Evolutionary conservation across 2,329 filamentous ascomycete species (phyloP), one percentile per base, ranked within the genome.

Genomic region (Fusarium sp.): DNA sequence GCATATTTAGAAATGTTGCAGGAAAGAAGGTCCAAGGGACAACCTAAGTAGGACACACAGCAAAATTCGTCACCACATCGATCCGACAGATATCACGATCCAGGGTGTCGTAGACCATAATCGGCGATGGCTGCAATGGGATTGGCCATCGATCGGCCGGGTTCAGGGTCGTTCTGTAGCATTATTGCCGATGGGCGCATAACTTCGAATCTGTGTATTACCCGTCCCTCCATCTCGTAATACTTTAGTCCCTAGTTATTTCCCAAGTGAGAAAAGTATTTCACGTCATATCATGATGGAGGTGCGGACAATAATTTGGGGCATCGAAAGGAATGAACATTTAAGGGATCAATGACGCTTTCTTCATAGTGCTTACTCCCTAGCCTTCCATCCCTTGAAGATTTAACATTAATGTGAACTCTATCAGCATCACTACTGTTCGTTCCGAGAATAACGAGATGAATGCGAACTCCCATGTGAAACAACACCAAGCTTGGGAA

Each of bases 291-390:
- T 45, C 16, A 5, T 18, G 13, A 45, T 18, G 42, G 13, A 18
- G 21, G 42, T 14, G 8, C 21, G 21, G 42, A 4, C 6, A 45
- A 45, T 21, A 48, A 7, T 1, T 10, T 13, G 18, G 18, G n/a
- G 9, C n/a, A 4, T 18, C 8, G 3, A 8, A 7, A 12, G 16
- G 34, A n/a, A 37, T 37, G 18, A 45, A 14, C 4, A 18, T 53
- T 20, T 12, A 32, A 14, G 7, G 20, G 27, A 42, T 58, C 47
- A 14, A 43, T 43, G 47, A 58, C 18, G 55, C 46, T 37, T n/a
- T 37, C 34, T 37, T n/a, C 18, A n/a, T 37, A 37, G 34, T 37
- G 34, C 34, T 37, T n/a, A 37, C 18, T 12, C 10, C 3, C 18
- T n/a, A 1, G 10, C 9, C 27, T 11, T 27, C 27, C 34, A n/a